Evolutionary conservation across 2,329 filamentous ascomycete species (phyloP).

Genomic region (Xylaria sp.): DNA sequence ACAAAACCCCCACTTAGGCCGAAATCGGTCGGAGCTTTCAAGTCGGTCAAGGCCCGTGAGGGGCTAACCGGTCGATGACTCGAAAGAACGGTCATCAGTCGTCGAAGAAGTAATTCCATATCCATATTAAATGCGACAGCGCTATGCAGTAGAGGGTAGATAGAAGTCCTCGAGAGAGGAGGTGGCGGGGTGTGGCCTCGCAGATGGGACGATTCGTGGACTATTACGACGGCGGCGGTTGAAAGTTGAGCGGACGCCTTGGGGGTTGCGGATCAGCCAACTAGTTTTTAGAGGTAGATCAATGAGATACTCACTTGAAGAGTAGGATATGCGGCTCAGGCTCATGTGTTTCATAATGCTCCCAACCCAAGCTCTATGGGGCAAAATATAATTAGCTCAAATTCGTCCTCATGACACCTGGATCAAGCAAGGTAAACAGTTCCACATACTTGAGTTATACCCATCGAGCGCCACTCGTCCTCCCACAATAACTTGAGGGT

Average conservation of each 20-base stretch:
- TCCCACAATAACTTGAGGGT: constrained; percentile 98
- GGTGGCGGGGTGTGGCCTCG: constrained; percentile 31
- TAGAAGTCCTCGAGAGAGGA: constrained; percentile 40
- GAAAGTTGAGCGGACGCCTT: constrained; percentile 86
- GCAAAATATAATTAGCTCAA: constrained; percentile 20
- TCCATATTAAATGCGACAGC: constrained; percentile 49
- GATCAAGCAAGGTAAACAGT: not conserved
- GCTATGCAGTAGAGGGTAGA: constrained; percentile 49
- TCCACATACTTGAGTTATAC: constrained; percentile 87
- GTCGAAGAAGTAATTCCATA: constrained; percentile 45
- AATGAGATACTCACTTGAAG: constrained; percentile 84
- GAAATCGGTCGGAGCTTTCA: constrained; percentile 31
- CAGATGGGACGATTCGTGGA: constrained; percentile 34
- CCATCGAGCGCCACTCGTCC: constrained; percentile 96
- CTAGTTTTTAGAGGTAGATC: constrained; percentile 3
- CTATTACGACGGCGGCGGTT: constrained; percentile 69
- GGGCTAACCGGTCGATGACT: constrained; percentile 32
- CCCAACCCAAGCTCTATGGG: constrained; percentile 91
- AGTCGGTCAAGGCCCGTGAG: constrained; percentile 27
- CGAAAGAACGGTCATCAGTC: constrained; percentile 44
- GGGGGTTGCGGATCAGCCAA: constrained; percentile 26
- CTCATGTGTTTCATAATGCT: constrained; percentile 99
- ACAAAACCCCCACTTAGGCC: constrained; percentile 30
- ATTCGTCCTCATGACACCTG: not conserved
- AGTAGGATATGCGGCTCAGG: constrained; percentile 97